Conservation (phyloP, 2,329 filamentous ascomycete genomes). For the Cladobotryum protrusum region DNA sequence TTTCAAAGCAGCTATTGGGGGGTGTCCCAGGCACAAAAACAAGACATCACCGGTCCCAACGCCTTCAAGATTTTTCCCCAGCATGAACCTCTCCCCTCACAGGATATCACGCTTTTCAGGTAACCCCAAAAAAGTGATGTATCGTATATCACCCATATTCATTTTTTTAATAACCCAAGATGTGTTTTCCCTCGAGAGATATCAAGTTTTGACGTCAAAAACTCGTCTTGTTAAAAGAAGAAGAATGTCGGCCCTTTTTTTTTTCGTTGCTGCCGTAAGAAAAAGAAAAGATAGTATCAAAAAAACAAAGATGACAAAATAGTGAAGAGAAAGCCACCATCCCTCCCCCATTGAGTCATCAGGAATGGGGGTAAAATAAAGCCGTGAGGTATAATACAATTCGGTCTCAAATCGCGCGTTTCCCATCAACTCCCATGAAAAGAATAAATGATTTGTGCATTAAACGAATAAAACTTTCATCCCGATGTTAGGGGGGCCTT, state of each 20-base stretch:
- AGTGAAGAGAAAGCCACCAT: conserved; percentile 1
- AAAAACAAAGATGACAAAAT: conserved; percentile 6
- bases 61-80: no score
- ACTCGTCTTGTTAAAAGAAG: not conserved
- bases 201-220: no score
- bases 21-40: no score
- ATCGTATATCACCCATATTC: no score
- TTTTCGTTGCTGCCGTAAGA: not conserved
- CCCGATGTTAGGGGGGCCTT: not conserved
- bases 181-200: no score
- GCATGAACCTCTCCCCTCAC: no score
- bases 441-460: conserved; percentile 6
- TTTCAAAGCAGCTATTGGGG: no score
- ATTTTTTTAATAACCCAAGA: no score
- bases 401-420: conserved; percentile 2
- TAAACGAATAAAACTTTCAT: not conserved
- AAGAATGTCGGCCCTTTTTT: not conserved
- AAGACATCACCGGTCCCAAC: no score
- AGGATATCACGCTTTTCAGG: no score
- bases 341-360: no score
- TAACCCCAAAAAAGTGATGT: no score
- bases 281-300: not conserved
- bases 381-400: conserved; percentile 9
- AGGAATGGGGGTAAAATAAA: conserved; percentile 5
- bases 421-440: not conserved